Evolutionary conservation across 2,329 filamentous ascomycete species (phyloP).

Genomic region (Venturia pyrina): DNA sequence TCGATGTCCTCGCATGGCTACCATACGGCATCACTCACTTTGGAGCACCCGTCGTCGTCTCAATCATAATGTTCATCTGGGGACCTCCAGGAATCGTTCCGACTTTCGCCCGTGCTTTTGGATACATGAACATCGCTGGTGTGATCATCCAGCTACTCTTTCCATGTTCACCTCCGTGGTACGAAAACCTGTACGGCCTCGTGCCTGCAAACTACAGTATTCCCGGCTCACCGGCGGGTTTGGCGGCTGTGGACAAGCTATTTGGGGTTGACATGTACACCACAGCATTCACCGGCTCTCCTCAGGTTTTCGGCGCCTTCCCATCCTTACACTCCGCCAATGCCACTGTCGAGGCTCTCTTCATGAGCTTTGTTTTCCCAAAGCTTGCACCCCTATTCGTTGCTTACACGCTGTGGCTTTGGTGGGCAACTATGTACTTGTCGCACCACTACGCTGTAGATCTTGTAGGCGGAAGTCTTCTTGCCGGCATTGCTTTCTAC

Average conservation of each 20-base stretch:
- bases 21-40: slow-evolving; percentile 91
- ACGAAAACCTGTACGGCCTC: slow-evolving; percentile 85
- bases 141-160: slow-evolving; percentile 84
- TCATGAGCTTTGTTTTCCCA: slow-evolving; percentile 89
- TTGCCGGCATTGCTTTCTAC: slow-evolving; percentile 69
- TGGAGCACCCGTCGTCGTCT: slow-evolving; percentile 70
- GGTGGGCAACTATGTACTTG: slow-evolving; percentile 98
- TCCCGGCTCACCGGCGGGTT: slow-evolving; percentile 76
- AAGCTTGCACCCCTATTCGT: slow-evolving; percentile 70
- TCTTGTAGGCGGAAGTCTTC: slow-evolving; percentile 71
- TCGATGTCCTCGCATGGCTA: slow-evolving; percentile 86
- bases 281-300: slow-evolving; percentile 79
- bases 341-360: slow-evolving; percentile 79
- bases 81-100: slow-evolving; percentile 76
- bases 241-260: slow-evolving; percentile 81
- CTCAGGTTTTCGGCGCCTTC: slow-evolving; percentile 90
- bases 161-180: slow-evolving; percentile 94
- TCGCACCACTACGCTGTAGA: slow-evolving; percentile 96
- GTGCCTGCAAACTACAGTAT: slow-evolving; percentile 90
- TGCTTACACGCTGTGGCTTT: slow-evolving; percentile 82
- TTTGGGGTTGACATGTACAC: slow-evolving; percentile 90
- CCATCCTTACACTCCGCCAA: slow-evolving; percentile 86
- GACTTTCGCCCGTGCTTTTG: slow-evolving; percentile 77
- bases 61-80: slow-evolving; percentile 74
- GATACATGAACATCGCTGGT: slow-evolving; percentile 83